Conservation (phyloP, 164 flowering plant species). For the Vitis amurensis region DNA sequence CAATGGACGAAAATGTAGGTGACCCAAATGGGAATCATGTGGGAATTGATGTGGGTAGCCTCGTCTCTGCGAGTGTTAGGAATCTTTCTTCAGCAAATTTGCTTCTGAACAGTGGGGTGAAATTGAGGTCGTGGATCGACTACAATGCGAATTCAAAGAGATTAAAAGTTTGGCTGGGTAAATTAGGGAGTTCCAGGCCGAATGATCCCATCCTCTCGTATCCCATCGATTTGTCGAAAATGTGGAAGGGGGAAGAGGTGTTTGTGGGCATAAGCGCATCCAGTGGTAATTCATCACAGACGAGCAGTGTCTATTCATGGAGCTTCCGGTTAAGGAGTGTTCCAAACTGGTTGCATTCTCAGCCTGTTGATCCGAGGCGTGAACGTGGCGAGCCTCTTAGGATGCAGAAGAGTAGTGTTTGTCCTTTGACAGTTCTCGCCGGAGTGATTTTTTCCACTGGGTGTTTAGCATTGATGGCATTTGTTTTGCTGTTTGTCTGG, state of each 20-base stretch:
- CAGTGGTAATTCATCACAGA: constrained; percentile 19
- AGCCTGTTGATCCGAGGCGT: constrained; percentile 27
- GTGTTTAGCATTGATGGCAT: constrained; percentile 31
- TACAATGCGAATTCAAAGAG: constrained; percentile 32
- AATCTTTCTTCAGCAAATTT: constrained; percentile 15
- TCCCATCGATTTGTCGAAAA: constrained; percentile 16
- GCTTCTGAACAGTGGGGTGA: constrained; percentile 22
- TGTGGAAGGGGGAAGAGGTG: constrained; percentile 28
- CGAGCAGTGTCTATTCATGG: constrained; percentile 27
- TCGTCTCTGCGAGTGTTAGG: constrained; percentile 12
- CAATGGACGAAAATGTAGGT: constrained; percentile 11
- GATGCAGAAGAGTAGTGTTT: constrained; percentile 2
- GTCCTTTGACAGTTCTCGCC: constrained; percentile 21
- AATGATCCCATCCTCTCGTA: constrained; percentile 18
- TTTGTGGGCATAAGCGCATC: constrained; percentile 22
- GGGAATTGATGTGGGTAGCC: constrained; percentile 20
- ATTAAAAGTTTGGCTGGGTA: constrained; percentile 30
- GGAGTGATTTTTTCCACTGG: constrained; percentile 25
- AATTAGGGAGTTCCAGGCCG: constrained; percentile 23
- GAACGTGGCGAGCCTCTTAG: not conserved
- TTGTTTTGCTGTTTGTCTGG: constrained; percentile 26
- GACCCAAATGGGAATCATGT: constrained; percentile 24
- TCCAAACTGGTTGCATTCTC: constrained; percentile 27
- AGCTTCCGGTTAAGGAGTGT: constrained; percentile 17
- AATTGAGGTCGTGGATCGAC: constrained; percentile 32